A percentile compares a stretch with the other conserved stretches of the same genome.
These are phyloP conservation scores for Ceratobasidium sp. DNA, from an alignment of 1,284 basidiomycete species.

Conservation along the genomic window DNA sequence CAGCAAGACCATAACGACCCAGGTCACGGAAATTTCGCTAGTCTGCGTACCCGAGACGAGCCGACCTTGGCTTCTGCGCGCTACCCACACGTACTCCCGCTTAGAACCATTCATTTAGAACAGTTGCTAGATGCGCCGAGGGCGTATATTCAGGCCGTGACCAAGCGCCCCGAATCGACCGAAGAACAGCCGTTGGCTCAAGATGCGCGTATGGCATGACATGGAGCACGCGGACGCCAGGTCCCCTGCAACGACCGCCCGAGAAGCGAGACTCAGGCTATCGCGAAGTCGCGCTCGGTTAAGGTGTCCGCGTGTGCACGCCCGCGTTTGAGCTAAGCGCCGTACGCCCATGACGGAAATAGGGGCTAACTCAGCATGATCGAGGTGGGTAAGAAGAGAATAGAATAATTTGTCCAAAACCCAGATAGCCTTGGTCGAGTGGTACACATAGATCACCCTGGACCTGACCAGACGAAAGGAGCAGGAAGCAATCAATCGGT, in stretches of 20 bases:
- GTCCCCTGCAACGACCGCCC: neutral
- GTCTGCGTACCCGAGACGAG: constrained; percentile 35
- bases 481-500: neutral
- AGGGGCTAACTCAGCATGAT: neutral
- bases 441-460: neutral
- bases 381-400: neutral
- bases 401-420: neutral
- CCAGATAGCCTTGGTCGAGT: neutral
- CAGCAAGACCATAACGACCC: constrained; percentile 2
- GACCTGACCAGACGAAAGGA: neutral
- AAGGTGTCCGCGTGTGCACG: neutral
- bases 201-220: constrained; percentile 6
- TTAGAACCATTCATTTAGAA: neutral
- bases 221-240: neutral
- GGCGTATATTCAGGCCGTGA: neutral
- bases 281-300: constrained; percentile 41
- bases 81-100: constrained; percentile 4
- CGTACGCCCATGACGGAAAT: neutral
- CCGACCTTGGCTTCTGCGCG: constrained; percentile 7
- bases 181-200: too few relatives aligned
- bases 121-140: neutral
- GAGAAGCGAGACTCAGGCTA: constrained; percentile 20
- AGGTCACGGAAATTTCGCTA: neutral
- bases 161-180: constrained; percentile 1
- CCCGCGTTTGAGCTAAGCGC: constrained; percentile 10